phyloP scores from a whole-genome alignment of 1,284 basidiomycete species.

The Rhizopogon hawkerae region DNA sequence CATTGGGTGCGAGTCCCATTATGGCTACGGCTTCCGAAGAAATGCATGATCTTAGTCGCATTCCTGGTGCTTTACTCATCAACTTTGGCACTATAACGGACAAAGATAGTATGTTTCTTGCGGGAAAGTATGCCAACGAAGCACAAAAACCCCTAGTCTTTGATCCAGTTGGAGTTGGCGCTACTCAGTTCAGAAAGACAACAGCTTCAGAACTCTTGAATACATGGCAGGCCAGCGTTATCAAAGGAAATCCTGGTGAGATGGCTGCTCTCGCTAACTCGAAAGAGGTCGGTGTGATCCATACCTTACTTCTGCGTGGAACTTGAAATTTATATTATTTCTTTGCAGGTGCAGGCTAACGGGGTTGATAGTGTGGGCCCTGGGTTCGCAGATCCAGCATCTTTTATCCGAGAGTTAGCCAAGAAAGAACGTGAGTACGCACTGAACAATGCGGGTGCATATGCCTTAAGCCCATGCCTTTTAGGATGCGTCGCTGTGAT shows the following conservation, averaged over 20 bases:
- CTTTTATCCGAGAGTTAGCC: conserved; percentile 67
- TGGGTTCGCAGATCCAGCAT: conserved; percentile 69
- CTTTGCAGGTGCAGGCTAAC: conserved; percentile 52
- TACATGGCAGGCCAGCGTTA: conserved; percentile 81
- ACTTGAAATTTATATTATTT: conserved; percentile 1
- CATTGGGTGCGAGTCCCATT: conserved; percentile 85
- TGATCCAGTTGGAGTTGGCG: conserved; percentile 92
- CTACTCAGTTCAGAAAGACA: conserved; percentile 63
- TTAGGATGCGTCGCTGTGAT: conserved; percentile 76
- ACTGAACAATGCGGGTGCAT: neutral
- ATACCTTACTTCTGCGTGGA: neutral
- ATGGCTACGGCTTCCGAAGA: conserved; percentile 85
- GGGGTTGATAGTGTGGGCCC: conserved; percentile 83
- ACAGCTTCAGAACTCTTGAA: conserved; percentile 69
- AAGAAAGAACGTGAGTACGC: conserved; percentile 59
- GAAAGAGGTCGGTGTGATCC: conserved; percentile 45
- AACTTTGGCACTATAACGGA: conserved; percentile 84
- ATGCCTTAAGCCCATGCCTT: neutral
- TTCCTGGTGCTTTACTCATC: conserved; percentile 68
- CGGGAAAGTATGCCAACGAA: conserved; percentile 65
- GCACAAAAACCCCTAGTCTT: conserved; percentile 79
- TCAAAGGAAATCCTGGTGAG: conserved; percentile 95
- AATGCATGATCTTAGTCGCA: conserved; percentile 70
- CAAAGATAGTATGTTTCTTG: conserved; percentile 75
- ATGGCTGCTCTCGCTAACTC: conserved; percentile 72